Base-by-base conservation (phyloP, 768 basidiomycete species). In the Naganishia vishniacii region DNA sequence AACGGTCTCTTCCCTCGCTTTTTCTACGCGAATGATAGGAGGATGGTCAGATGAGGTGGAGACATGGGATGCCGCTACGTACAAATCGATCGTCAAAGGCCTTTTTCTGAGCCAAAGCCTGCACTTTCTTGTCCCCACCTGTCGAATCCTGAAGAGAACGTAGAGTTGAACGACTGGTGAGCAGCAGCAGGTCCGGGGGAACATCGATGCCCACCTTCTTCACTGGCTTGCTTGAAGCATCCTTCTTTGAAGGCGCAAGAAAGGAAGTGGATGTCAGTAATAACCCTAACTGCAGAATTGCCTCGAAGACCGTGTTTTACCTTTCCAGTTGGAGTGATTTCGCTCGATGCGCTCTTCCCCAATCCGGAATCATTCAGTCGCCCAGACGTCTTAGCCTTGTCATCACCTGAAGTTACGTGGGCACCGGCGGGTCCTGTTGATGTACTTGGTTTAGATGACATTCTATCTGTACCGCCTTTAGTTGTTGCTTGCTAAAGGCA, bases 61-160 rank as follows among this genome's bases (percentile, higher is more conserved):
- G n/a, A n/a, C 13, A 31, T 37, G 49, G 7, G 1, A n/a, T 13
- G n/a, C 16, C 11, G 49, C 18, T 6, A 56, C 3, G 16, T 45
- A 66, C 65, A n/a, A 67, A 67, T 28, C 65, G 28, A 20, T 67
- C 65, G 42, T 67, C 65, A 41, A 67, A 67, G 12, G 61, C 61
- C 40, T 67, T 67, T 23, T 63, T 67, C 61, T 67, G 65, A 11
- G 65, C 65, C 2, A 67, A 20, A 5, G 56, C 51, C 25, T 53
- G 42, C 6, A 42, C 45, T 29, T 63, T 62, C 61, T 63, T 67
- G 12, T 63, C 65, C 20, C 63, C 65, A 13, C 44, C 45, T 3
- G 49, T n/a, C 29, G 41, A 37, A 59, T 48, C 44, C 61, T 59
- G 42, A 5, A 37, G 42, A 26, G 42, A 32, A n/a, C 42, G 41